These are phyloP conservation scores for Pseudocercospora cruenta DNA, from an alignment of 2,329 filamentous ascomycete species.

Conservation along the genomic window DNA sequence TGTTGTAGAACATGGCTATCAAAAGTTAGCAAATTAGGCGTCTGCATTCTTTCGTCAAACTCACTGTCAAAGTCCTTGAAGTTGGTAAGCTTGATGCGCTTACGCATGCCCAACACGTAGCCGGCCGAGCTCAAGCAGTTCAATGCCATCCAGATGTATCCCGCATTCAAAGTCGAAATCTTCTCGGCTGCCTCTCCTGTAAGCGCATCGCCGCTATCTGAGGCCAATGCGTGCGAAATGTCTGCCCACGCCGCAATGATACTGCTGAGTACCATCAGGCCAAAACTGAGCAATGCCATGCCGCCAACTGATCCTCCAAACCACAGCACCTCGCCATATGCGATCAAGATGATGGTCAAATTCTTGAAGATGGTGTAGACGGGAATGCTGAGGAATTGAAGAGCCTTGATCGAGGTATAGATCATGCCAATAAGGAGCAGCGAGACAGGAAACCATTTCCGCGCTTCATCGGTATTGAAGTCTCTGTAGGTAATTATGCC, in stretches of 20 bases:
- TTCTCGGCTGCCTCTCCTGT: constrained; percentile 65
- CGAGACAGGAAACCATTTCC: constrained; percentile 97
- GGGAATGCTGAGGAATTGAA: constrained; percentile 94
- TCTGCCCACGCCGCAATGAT: constrained; percentile 96
- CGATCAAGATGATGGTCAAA: constrained; percentile 96
- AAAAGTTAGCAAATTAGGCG: background rate
- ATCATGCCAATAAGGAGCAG: constrained; percentile 98
- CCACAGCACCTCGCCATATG: constrained; percentile 97
- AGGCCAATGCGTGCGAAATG: constrained; percentile 77
- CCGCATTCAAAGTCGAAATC: constrained; percentile 87
- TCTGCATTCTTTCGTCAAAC: constrained; percentile 45
- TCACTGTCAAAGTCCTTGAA: constrained; percentile 99
- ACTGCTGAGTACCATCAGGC: constrained; percentile 93
- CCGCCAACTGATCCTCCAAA: constrained; percentile 91
- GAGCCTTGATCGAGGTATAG: constrained; percentile 93
- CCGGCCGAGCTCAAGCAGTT: constrained; percentile 94
- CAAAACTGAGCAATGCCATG: constrained; percentile 89
- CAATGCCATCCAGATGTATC: constrained; percentile 96
- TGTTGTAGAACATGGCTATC: constrained; percentile 99
- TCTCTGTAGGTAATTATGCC: constrained; percentile 80
- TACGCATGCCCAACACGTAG: constrained; percentile 91
- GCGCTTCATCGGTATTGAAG: constrained; percentile 88
- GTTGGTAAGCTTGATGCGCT: constrained; percentile 98
- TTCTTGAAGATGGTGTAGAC: constrained; percentile 99
- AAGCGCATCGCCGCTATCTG: constrained; percentile 52